Conservation (phyloP, 768 basidiomycete genomes). For the Termitomyces sp. region DNA sequence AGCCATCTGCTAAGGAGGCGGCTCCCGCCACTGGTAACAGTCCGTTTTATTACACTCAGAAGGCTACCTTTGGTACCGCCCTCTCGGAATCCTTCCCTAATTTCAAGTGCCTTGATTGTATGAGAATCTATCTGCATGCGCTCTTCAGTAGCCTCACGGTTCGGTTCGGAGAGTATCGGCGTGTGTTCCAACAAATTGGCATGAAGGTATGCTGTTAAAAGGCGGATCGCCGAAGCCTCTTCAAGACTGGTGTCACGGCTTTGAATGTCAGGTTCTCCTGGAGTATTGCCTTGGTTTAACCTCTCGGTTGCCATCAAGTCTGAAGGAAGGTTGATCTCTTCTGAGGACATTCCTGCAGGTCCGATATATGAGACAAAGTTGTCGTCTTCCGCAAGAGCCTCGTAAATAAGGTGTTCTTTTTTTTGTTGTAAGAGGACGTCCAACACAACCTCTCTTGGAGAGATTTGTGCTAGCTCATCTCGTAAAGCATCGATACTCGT, state of each 20-base stretch:
- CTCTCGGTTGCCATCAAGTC: background rate
- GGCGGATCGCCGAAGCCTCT: conserved; percentile 52
- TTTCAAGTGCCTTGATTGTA: conserved; percentile 85
- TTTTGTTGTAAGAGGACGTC: conserved; percentile 29
- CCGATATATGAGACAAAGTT: conserved; percentile 47
- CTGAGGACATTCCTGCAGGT: conserved; percentile 5
- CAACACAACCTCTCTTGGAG: conserved; percentile 80
- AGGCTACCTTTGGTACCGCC: conserved; percentile 72
- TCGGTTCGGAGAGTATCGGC: conserved; percentile 56
- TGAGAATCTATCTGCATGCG: conserved; percentile 90
- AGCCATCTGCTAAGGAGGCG: conserved; percentile 72
- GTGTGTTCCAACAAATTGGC: conserved; percentile 72
- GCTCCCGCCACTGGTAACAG: conserved; percentile 71
- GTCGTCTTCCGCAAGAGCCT: conserved; percentile 47
- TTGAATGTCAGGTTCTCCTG: background rate
- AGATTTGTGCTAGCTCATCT: conserved; percentile 79
- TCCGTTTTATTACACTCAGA: conserved; percentile 68
- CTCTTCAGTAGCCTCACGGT: conserved; percentile 43
- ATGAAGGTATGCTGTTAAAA: conserved; percentile 62
- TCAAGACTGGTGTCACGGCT: conserved; percentile 18
- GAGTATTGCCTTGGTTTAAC: background rate
- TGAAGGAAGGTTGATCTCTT: background rate
- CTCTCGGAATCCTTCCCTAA: conserved; percentile 68
- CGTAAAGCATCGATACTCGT: conserved; percentile 49
- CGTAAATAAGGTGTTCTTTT: conserved; percentile 39